phyloP scores from a whole-genome alignment of 768 basidiomycete species.

The Tylopilus sp. region DNA sequence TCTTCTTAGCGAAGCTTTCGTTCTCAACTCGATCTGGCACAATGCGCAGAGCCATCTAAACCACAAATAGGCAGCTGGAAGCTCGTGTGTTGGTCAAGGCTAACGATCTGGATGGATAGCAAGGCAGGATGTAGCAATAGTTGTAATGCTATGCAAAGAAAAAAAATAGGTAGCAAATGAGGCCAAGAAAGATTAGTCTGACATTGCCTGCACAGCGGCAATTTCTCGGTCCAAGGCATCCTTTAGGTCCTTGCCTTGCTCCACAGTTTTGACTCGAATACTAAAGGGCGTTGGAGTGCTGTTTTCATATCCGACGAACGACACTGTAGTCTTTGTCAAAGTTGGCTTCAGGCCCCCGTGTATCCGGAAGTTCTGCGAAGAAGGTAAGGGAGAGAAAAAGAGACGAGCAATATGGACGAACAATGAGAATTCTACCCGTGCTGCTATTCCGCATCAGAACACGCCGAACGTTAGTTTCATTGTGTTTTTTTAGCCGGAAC shows the following conservation, averaged over 20 bases:
- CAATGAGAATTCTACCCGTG: constrained; percentile 73
- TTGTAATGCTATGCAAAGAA: constrained; percentile 21
- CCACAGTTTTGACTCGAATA: constrained; percentile 58
- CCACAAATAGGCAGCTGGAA: constrained; percentile 38
- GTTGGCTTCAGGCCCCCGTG: constrained; percentile 56
- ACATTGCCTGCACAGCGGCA: constrained; percentile 37
- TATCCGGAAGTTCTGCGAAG: constrained; percentile 69
- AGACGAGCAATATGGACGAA: constrained; percentile 36
- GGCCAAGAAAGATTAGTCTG: constrained; percentile 8
- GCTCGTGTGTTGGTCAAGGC: background rate
- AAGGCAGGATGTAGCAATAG: constrained; percentile 23
- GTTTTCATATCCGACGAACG: constrained; percentile 67
- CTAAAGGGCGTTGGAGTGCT: constrained; percentile 57
- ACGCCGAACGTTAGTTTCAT: constrained; percentile 53
- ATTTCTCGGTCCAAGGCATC: constrained; percentile 62
- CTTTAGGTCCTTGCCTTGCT: constrained; percentile 54
- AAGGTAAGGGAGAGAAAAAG: background rate
- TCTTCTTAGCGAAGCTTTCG: constrained; percentile 93
- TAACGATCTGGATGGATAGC: constrained; percentile 8
- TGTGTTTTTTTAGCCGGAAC: constrained; percentile 72
- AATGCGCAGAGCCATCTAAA: constrained; percentile 87
- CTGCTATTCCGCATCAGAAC: constrained; percentile 68
- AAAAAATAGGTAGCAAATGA: background rate
- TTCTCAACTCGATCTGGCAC: constrained; percentile 89
- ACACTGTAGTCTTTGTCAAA: constrained; percentile 48